Conservation (phyloP, 2,329 filamentous ascomycete genomes). For the Cordyceps pruinosa region DNA sequence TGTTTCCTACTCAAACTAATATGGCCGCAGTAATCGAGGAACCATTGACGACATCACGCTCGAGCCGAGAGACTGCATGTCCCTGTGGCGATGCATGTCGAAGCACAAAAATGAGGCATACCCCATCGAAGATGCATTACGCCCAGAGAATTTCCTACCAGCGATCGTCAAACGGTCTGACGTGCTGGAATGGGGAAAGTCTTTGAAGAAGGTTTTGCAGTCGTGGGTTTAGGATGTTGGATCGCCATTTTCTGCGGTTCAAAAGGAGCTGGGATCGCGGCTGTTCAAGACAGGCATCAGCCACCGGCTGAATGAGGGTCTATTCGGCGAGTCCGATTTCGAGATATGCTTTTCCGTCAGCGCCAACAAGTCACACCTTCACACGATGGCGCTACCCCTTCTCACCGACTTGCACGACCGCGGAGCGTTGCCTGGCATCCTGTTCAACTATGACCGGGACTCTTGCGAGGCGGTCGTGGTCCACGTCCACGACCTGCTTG, state of each 20-base stretch:
- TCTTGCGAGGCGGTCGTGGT: constrained; percentile 55
- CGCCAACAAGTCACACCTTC: background rate
- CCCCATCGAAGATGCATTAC: constrained; percentile 41
- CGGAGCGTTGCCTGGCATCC: constrained; percentile 62
- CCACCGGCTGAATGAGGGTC: background rate
- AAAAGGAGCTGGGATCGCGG: constrained; percentile 35
- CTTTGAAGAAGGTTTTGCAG: constrained; percentile 51
- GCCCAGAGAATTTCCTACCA: constrained; percentile 43
- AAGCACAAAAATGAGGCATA: constrained; percentile 47
- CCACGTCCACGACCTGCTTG: constrained; percentile 45
- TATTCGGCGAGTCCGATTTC: background rate
- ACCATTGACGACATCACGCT: constrained; percentile 61
- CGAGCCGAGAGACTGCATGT: constrained; percentile 64
- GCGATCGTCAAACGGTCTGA: constrained; percentile 56
- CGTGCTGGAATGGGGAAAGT: constrained; percentile 57
- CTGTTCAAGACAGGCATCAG: background rate
- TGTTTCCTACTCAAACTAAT: background rate
- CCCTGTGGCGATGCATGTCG: constrained; percentile 57
- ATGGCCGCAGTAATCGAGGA: constrained; percentile 40
- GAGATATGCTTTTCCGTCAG: background rate
- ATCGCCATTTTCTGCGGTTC: constrained; percentile 36
- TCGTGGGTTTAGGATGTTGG: constrained; percentile 51
- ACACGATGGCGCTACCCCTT: constrained; percentile 38
- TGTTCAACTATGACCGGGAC: constrained; percentile 69
- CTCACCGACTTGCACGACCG: constrained; percentile 54